Percentiles rank a stretch among this genome's conserved stretches.
phyloP scores from a whole-genome alignment of 2,329 filamentous ascomycete species.

The Westerdykella ornata region DNA sequence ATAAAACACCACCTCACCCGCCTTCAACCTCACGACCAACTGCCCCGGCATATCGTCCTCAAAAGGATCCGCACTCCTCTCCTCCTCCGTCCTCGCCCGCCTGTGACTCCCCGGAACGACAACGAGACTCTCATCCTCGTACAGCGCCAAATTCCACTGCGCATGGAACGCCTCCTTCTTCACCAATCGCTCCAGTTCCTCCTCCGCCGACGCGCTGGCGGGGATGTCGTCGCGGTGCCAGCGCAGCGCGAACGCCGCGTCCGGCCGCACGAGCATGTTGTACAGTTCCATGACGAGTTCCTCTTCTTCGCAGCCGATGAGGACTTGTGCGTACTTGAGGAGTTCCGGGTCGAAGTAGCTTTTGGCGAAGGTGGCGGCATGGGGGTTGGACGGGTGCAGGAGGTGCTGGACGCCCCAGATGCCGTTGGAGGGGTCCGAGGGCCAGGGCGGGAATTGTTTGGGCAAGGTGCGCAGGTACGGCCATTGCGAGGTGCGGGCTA shows the following conservation, averaged over 20 bases:
- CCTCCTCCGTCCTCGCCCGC: slow-evolving; percentile 61
- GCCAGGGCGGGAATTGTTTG: slow-evolving; percentile 89
- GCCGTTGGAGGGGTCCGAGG: slow-evolving; percentile 52
- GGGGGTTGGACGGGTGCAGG: slow-evolving; percentile 64
- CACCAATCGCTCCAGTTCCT: slow-evolving; percentile 58
- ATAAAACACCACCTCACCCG: slow-evolving; percentile 81
- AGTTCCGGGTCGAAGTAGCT: slow-evolving; percentile 67
- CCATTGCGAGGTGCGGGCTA: slow-evolving; percentile 67
- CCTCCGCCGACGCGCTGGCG: slow-evolving; percentile 55
- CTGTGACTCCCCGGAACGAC: slow-evolving; percentile 71
- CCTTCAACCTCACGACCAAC: slow-evolving; percentile 57
- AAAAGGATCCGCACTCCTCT: slow-evolving; percentile 62
- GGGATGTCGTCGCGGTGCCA: slow-evolving; percentile 86
- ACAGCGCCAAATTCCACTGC: slow-evolving; percentile 83
- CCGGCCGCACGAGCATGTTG: slow-evolving; percentile 74
- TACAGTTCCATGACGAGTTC: slow-evolving; percentile 79
- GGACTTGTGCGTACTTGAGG: slow-evolving; percentile 55
- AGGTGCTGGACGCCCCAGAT: slow-evolving; percentile 91
- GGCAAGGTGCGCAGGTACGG: slow-evolving; percentile 75
- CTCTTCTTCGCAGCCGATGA: slow-evolving; percentile 51
- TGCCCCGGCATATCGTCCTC: slow-evolving; percentile 57
- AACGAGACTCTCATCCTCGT: slow-evolving; percentile 62
- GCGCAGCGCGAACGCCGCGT: slow-evolving; percentile 62
- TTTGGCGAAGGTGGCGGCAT: slow-evolving; percentile 54
- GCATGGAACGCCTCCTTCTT: slow-evolving; percentile 55